Conservation (phyloP, 306 rosid species). For the Coriaria nepalensis region DNA sequence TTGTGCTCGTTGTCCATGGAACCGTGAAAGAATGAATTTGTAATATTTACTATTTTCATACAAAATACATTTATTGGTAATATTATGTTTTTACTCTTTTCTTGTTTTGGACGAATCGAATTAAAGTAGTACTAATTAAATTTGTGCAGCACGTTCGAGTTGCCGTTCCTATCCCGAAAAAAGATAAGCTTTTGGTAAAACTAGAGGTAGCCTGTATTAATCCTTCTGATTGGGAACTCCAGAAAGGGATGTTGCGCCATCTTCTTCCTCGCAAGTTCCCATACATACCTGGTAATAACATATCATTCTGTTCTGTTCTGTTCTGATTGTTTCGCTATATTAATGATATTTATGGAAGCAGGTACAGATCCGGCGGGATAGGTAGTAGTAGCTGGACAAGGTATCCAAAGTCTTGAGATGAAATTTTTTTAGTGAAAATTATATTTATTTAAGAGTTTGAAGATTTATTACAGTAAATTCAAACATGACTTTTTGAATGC, state of each 20-base stretch:
- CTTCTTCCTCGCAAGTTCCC: slow-evolving; percentile 56
- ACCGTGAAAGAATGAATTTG: no score
- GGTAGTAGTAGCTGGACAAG: slow-evolving; percentile 41
- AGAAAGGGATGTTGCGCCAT: slow-evolving; percentile 49
- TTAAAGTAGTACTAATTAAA: no score
- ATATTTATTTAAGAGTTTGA: no score
- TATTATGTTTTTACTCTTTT: no score
- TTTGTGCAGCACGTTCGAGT: slow-evolving; percentile 50
- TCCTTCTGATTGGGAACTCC: slow-evolving; percentile 72
- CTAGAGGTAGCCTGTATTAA: slow-evolving; percentile 63
- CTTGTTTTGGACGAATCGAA: no score
- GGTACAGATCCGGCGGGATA: slow-evolving; percentile 70
- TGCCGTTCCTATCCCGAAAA: slow-evolving; percentile 43
- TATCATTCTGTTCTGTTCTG: neutral
- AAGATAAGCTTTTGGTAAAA: slow-evolving; percentile 53
- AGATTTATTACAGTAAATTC: no score
- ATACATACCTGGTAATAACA: slow-evolving; percentile 41
- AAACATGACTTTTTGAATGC: no score
- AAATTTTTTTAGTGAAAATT: no score
- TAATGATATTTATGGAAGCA: slow-evolving; percentile 11
- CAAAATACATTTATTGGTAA: no score
- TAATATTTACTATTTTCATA: no score
- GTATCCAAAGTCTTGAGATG: slow-evolving; percentile 21
- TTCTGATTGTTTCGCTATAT: neutral
- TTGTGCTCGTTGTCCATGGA: no score